Evolutionary conservation across 129 eudicot species (phyloP), one percentile per base, ranked within the genome.

Genomic region (Escallonia herrerae): DNA sequence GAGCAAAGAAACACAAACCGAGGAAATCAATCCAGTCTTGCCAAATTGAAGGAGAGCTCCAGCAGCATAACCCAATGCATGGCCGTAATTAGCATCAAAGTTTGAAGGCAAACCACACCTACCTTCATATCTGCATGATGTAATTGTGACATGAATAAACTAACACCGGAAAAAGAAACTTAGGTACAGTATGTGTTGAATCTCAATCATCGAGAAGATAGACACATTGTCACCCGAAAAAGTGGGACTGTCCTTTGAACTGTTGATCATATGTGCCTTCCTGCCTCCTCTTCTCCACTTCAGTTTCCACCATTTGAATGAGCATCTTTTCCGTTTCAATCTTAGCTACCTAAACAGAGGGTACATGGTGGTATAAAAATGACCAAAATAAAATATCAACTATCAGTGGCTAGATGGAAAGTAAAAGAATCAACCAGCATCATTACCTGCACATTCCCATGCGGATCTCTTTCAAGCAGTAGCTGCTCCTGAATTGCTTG

Each of bases 321-420:
- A 94, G 95, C 99, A 94, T 86, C 78, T 89, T 94, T 77, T 89
- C 99, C 0, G 99, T 89, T 80, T 94, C 99, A 7, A 94, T 94
- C 77, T 94, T 89, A 4, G 99, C 91, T 71, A 94, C 97, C 99
- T 94, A 65, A 3, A 72, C 46, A 62, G 13, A 15, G 43, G 5
- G 56, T 37, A 41, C 33, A 62, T 50, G 49, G 50, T 56, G 55
- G 58, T 4, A 62, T 41, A 15, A 53, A 68, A 43, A 66, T 4
- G 52, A 43, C 39, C 40, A 39, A 22, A 8, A 65, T 6, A 15
- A 39, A 43, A 63, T 13, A 39, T 49, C 3, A 8, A 40, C 8
- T 43, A 15, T 15, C 15, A n/a, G 44, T 41, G 22, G 38, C 9
- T 8, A 40, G 68, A 12, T 45, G 63, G 63, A 62, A 45, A 51